Evolutionary conservation across 2,329 filamentous ascomycete species (phyloP).

Genomic region (Arthrobotrys conoides): DNA sequence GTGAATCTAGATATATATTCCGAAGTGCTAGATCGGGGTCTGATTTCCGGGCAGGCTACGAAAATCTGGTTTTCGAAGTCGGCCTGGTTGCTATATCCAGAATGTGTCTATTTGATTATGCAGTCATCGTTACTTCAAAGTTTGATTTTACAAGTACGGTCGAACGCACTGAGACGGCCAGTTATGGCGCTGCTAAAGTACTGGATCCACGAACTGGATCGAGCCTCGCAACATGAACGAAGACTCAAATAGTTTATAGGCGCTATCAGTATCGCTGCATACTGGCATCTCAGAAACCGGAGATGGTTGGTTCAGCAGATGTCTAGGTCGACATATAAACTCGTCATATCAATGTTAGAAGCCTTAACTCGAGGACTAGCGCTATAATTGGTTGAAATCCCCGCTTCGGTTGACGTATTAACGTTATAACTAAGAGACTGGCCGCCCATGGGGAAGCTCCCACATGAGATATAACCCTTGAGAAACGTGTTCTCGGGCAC

Average conservation of each 20-base stretch:
- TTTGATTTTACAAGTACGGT: background rate
- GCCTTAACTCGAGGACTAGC: too few relatives aligned
- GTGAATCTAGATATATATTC: slow-evolving; percentile 25
- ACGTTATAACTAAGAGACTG: too few relatives aligned
- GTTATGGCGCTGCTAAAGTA: background rate
- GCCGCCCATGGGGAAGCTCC: too few relatives aligned
- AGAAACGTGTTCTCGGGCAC: too few relatives aligned
- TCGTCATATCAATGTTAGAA: too few relatives aligned
- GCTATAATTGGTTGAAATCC: too few relatives aligned
- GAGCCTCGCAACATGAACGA: background rate
- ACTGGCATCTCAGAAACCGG: too few relatives aligned
- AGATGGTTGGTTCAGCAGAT: background rate
- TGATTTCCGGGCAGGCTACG: slow-evolving; percentile 4
- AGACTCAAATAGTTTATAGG: too few relatives aligned
- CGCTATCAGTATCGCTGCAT: too few relatives aligned
- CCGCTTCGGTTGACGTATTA: too few relatives aligned
- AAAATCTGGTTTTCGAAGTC: slow-evolving; percentile 5
- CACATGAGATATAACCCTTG: too few relatives aligned
- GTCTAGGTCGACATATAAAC: too few relatives aligned
- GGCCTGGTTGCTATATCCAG: background rate
- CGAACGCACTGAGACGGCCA: background rate
- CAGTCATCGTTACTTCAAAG: slow-evolving; percentile 8
- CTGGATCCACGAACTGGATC: background rate
- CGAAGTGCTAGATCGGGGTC: slow-evolving; percentile 15
- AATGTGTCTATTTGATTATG: slow-evolving; percentile 10